Percentiles rank a stretch among this genome's conserved stretches.
phyloP scores from a whole-genome alignment of 2,329 filamentous ascomycete species.

The Aspergillus caelatus region DNA sequence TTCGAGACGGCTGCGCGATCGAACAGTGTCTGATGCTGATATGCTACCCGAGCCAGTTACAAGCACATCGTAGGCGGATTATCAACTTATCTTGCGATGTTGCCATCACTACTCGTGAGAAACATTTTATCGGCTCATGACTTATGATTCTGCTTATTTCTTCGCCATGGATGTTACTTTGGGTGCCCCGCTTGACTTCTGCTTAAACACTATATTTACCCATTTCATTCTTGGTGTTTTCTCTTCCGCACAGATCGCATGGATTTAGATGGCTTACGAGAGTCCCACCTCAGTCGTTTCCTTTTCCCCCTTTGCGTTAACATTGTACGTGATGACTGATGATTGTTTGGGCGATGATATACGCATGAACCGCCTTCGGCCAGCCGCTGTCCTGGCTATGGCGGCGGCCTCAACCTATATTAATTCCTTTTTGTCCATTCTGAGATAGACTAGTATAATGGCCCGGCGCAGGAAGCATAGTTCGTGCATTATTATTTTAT shows the following conservation, averaged over 20 bases:
- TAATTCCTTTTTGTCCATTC: background rate
- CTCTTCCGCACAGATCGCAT: conserved; percentile 9
- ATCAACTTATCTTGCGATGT: background rate
- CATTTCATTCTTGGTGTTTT: conserved; percentile 2
- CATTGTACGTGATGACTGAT: conserved; percentile 13
- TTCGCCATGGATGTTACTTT: background rate
- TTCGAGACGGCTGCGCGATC: conserved; percentile 36
- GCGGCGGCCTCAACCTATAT: background rate
- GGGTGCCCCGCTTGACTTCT: background rate
- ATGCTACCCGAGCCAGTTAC: conserved; percentile 22
- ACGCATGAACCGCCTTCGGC: background rate
- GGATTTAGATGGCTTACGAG: conserved; percentile 3
- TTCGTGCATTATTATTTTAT: background rate
- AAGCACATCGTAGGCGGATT: background rate
- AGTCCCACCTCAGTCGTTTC: background rate
- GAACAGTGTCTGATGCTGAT: conserved; percentile 30
- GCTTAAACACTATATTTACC: background rate
- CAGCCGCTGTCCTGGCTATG: background rate
- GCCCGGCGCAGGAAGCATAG: conserved; percentile 5
- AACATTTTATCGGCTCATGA: background rate
- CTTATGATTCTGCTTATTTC: background rate
- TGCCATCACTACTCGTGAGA: background rate
- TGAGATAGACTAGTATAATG: conserved; percentile 13
- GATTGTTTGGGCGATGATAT: conserved; percentile 7
- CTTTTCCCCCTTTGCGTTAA: background rate